Conservation (phyloP, 1,139 yeast species). For the Magnusiomyces tetraspermus region DNA sequence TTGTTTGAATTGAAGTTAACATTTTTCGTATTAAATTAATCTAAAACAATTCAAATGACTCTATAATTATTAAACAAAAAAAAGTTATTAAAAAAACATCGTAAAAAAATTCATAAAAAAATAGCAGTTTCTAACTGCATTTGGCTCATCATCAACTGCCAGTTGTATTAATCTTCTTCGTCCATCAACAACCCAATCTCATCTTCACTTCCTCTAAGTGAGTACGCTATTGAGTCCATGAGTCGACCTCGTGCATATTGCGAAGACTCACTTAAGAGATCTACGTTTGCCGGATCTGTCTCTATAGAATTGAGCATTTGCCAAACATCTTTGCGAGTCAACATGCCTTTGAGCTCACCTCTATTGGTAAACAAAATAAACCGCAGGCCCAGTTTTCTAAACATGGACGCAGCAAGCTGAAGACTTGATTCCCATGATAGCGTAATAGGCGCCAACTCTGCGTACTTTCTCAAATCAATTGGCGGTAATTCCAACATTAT, state of each 20-base stretch:
- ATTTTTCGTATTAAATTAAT: no score
- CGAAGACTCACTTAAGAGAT: constrained; percentile 8
- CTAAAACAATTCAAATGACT: not conserved
- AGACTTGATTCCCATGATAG: constrained; percentile 29
- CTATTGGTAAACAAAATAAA: constrained; percentile 44
- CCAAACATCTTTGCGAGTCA: constrained; percentile 61
- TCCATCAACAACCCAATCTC: constrained; percentile 10
- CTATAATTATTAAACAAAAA: not conserved
- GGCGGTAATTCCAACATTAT: not conserved
- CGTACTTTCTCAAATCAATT: constrained; percentile 20
- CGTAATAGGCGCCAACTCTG: constrained; percentile 28
- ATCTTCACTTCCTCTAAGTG: constrained; percentile 14
- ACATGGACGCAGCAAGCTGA: constrained; percentile 41
- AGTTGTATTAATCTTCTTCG: constrained; percentile 11
- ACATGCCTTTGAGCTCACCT: constrained; percentile 39
- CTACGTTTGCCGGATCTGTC: constrained; percentile 4
- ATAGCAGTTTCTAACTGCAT: no score
- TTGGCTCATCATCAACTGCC: no score
- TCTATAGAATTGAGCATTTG: constrained; percentile 32
- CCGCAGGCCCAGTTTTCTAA: constrained; percentile 46
- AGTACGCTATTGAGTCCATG: constrained; percentile 11
- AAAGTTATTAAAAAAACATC: not conserved
- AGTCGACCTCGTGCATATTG: constrained; percentile 13
- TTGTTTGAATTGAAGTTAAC: no score
- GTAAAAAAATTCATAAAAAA: not conserved